Evolutionary conservation across 768 basidiomycete species (phyloP).

Genomic region (Panaeolus cyanescens): DNA sequence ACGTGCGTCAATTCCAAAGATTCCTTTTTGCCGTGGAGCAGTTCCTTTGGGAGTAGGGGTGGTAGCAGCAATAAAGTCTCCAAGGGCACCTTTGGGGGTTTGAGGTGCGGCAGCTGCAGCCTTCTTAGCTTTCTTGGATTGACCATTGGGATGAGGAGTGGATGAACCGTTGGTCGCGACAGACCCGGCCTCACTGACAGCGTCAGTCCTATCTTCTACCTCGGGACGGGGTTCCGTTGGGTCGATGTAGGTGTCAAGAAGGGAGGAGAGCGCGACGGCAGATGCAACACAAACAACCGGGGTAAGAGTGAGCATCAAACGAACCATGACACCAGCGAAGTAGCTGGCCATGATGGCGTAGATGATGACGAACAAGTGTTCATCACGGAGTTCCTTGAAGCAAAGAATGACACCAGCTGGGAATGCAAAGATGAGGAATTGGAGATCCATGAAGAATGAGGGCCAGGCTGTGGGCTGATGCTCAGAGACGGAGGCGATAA

Average conservation of each 20-base stretch:
- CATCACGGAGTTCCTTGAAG: conserved; percentile 93
- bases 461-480: conserved; percentile 99
- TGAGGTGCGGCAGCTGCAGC: conserved; percentile 34
- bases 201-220: conserved; percentile 28
- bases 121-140: conserved; percentile 65
- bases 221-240: conserved; percentile 62
- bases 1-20: conserved; percentile 87
- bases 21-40: conserved; percentile 51
- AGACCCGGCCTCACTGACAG: conserved; percentile 25
- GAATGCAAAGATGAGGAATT: conserved; percentile 97
- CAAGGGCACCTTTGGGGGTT: conserved; percentile 31
- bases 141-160: conserved; percentile 31
- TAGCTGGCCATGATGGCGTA: conserved; percentile 96
- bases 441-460: conserved; percentile 99
- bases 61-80: conserved; percentile 43
- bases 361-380: conserved; percentile 98
- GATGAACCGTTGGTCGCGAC: conserved; percentile 23
- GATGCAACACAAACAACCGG: conserved; percentile 95
- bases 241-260: conserved; percentile 91
- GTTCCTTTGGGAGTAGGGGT: conserved; percentile 33
- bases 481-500: conserved; percentile 98
- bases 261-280: conserved; percentile 85
- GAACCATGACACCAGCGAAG: conserved; percentile 99
- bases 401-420: conserved; percentile 94
- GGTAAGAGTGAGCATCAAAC: conserved; percentile 95